Base-by-base conservation (phyloP, 1,284 basidiomycete genomes). In the Ceratobasidium sp. region DNA sequence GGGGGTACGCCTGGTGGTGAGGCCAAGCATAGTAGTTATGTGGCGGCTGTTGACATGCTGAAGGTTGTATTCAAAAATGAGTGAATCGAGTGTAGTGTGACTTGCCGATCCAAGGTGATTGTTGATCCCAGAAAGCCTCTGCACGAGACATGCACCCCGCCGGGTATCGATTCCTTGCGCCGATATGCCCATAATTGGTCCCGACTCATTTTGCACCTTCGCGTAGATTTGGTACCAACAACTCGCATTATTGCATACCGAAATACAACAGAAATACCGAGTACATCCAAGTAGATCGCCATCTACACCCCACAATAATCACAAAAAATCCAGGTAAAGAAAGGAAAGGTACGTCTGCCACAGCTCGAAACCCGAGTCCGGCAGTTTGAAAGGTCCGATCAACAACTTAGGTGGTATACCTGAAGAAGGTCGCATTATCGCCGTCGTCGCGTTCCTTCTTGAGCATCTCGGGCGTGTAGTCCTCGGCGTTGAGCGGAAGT, bases 391-490 rank as follows among this genome's bases (percentile, higher is more conserved):
- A 65, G 11, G 34, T 34, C 34, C 34, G 4, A 34, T 2, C 8
- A 54, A 9, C 16, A 65, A 14, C 24, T 48, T 59, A 71, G 39
- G 31, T 71, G 16, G 66, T 71, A 37, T 71, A 71, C 39, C 66
- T 58, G 46, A 11, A 71, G 54, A 71, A 71, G 16, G 66, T 37
- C 19, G 66, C 66, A 27, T 71, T 29, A 39, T 71, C 66, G 13
- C 66, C 66, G 13, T 56, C 41, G 24, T 71, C 54, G 39, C 66
- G 66, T 24, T 74, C 71, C 71, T 63, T 74, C 43, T 14, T 43
- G 51, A 63, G 48, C 71, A 63, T 62, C 71, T 74, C 71, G 48
- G 46, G 59, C 11, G 59, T 63, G 27, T 74, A 74, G 34, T 74
- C 71, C n/a, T 74, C 62, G 11, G 48, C 59, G 22, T 59, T 58